Evolutionary conservation across 2,329 filamentous ascomycete species (phyloP), one percentile per base, ranked within the genome.

Genomic region (Penicillium janthinellum): DNA sequence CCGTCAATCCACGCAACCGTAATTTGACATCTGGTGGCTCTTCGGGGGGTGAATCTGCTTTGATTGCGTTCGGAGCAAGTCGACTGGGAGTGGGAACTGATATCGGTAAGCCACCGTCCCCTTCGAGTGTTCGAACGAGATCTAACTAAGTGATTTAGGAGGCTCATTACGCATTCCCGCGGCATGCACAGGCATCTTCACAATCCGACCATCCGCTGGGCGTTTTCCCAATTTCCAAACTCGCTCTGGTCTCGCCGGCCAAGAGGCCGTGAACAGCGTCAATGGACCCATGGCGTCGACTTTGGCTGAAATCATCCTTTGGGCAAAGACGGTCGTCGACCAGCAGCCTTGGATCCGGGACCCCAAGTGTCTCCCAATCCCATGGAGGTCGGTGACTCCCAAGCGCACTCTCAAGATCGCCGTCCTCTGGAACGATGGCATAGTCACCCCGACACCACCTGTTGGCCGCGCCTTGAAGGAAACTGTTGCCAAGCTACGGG

Each of bases 361-460:
- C 58, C 81, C 86, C 0, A 81, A 81, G n/a, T 82, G 86, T 39
- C 67, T 87, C 1, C 85, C 86, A 0, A 81, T 88, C 25, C 83
- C 84, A 0, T 89, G 86, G 85, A 61, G 67, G 1, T n/a, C 50
- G 1, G 54, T 62, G 0, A 54, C 61, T 17, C 54, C 58, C 1
- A 66, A 64, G 12, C 52, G 62, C 12, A 71, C 70, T 44, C 73
- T 90, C 20, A 83, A 78, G 53, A 77, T 90, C 52, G 87, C 78
- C 5, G 80, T 90, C 7, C 75, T 89, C 66, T 85, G 82, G 80
- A 75, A 86, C 67, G 88, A 90, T 67, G 83, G 81, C 12, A 78
- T 88, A 39, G 86, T 88, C 1, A 78, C 72, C 1, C 88, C 88
- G 0, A 88, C 88, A 22, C 87, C 88, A 1, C 88, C 88, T 0